These are phyloP conservation scores for Cladorrhinum sp. DNA, from an alignment of 2,329 filamentous ascomycete species.

Conservation along the genomic window DNA sequence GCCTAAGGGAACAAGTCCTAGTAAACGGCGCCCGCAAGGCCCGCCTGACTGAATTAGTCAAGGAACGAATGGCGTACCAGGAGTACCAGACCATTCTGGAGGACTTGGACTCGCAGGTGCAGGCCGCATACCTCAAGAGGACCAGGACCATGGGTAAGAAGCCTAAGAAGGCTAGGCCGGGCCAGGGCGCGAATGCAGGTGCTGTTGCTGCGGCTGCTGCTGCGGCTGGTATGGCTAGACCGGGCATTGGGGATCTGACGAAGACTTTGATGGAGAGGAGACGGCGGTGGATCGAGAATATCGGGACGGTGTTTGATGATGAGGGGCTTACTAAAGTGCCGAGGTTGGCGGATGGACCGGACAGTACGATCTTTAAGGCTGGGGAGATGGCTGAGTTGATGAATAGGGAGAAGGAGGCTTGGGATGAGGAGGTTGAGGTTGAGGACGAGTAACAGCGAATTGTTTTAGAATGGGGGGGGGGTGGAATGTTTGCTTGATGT, in stretches of 20 bases:
- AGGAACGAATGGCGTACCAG: constrained; percentile 91
- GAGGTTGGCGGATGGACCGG: constrained; percentile 54
- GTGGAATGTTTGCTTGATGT: too few relatives aligned
- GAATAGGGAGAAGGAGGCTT: constrained; percentile 73
- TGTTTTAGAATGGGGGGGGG: too few relatives aligned
- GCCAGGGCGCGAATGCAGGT: constrained; percentile 44
- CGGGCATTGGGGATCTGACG: constrained; percentile 85
- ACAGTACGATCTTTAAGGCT: constrained; percentile 69
- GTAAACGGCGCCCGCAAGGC: constrained; percentile 89
- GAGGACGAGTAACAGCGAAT: constrained; percentile 33
- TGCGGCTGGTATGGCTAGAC: constrained; percentile 62
- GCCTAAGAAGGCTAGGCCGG: constrained; percentile 81
- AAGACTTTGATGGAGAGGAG: constrained; percentile 90
- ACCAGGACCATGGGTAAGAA: constrained; percentile 92
- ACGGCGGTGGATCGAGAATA: constrained; percentile 83
- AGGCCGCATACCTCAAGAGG: constrained; percentile 91
- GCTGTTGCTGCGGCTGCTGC: constrained; percentile 55
- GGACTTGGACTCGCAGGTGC: constrained; percentile 91
- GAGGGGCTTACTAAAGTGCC: constrained; percentile 74
- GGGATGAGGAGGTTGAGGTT: constrained; percentile 74
- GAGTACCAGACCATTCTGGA: constrained; percentile 97
- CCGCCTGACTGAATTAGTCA: constrained; percentile 79
- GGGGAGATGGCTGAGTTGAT: constrained; percentile 70
- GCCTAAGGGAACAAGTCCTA: constrained; percentile 78
- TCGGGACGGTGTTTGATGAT: constrained; percentile 86